phyloP scores from a whole-genome alignment of 2,329 filamentous ascomycete genomes.

The Ceratocystis alfenasii region DNA sequence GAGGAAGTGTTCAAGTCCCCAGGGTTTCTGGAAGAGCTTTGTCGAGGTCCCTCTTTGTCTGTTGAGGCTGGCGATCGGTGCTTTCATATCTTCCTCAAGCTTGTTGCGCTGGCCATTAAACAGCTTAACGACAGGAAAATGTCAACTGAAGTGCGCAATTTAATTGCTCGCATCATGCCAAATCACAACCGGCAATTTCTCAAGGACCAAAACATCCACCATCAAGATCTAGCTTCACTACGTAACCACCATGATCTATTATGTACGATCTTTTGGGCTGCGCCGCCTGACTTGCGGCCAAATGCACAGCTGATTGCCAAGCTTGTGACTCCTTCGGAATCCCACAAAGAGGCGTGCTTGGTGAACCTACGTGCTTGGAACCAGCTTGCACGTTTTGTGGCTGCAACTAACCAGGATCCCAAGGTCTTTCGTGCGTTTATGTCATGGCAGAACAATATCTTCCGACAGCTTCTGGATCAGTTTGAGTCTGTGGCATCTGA shows the following conservation, averaged over 20 bases:
- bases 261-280: constrained; percentile 53
- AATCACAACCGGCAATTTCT: constrained; percentile 54
- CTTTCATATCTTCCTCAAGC: constrained; percentile 57
- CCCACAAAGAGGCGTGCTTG: constrained; percentile 54
- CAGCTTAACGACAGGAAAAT: constrained; percentile 36
- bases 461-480: constrained; percentile 45
- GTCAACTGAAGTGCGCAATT: constrained; percentile 47
- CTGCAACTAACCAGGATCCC: constrained; percentile 34
- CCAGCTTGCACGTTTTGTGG: constrained; percentile 48
- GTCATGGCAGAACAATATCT: constrained; percentile 44
- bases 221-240: constrained; percentile 50
- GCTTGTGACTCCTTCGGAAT: constrained; percentile 46
- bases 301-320: constrained; percentile 44
- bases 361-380: constrained; percentile 53
- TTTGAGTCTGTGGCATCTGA: constrained; percentile 45
- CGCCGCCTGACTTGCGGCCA: constrained; percentile 44
- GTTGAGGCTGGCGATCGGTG: constrained; percentile 47
- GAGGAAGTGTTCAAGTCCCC: constrained; percentile 52
- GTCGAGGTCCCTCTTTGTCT: constrained; percentile 34
- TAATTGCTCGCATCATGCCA: constrained; percentile 50
- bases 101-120: constrained; percentile 46
- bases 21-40: constrained; percentile 46
- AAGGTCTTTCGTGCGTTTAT: constrained; percentile 38
- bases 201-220: constrained; percentile 48
- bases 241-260: constrained; percentile 59